Percentiles rank a stretch among this genome's conserved stretches.
phyloP scores from a whole-genome alignment of 2,329 filamentous ascomycete species.

The Colletotrichum sp. region DNA sequence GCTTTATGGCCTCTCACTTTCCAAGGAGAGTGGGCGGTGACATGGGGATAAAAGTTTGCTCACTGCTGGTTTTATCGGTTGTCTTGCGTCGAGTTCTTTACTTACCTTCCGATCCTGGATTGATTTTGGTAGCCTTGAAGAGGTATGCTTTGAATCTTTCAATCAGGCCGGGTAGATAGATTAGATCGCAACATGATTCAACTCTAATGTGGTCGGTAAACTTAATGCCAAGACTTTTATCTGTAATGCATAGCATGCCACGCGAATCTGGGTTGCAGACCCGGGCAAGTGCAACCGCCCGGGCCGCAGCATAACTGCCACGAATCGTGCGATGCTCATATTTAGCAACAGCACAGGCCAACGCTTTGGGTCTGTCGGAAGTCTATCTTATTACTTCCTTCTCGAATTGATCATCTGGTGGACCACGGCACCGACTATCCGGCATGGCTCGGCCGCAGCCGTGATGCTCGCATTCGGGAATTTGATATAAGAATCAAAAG shows the following conservation, averaged over 20 bases:
- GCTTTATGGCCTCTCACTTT: not conserved
- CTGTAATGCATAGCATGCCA: not conserved
- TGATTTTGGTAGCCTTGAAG: not conserved
- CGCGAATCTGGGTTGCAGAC: not conserved
- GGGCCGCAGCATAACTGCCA: not conserved
- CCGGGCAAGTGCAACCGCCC: not conserved
- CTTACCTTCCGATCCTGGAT: not conserved
- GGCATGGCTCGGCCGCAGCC: slow-evolving; percentile 29
- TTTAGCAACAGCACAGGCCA: not conserved
- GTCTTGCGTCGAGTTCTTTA: not conserved
- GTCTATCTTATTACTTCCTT: not conserved
- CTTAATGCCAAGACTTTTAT: not conserved
- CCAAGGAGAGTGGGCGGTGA: not conserved
- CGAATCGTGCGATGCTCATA: not conserved
- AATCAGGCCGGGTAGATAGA: not conserved
- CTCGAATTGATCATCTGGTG: slow-evolving; percentile 1
- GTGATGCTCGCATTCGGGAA: not conserved
- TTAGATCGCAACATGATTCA: not conserved
- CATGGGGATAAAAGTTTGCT: not conserved
- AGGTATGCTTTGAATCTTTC: fast-evolving
- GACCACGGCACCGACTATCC: not conserved
- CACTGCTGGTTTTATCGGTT: not conserved
- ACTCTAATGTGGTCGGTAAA: fast-evolving
- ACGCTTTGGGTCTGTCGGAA: not conserved
- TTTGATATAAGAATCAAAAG: not conserved